Conservation (phyloP, 163 green algal species). For the Picocystis sp. region DNA sequence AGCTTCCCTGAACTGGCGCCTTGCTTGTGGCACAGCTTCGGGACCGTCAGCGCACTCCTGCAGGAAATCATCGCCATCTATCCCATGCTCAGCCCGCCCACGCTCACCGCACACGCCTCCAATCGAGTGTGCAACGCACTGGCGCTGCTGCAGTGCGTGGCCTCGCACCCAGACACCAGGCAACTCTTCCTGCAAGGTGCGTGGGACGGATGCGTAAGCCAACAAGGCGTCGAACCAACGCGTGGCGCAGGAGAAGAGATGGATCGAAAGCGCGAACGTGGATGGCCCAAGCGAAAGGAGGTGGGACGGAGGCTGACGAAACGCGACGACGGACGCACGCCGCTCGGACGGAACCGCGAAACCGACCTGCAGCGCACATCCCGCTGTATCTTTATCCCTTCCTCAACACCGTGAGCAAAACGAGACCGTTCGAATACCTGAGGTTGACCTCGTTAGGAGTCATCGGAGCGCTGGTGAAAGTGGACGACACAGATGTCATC, state of each 20-base stretch:
- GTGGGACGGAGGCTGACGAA: too few relatives aligned
- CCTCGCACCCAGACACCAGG: slow-evolving; percentile 66
- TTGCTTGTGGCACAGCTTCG: slow-evolving; percentile 92
- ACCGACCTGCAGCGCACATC: slow-evolving; percentile 72
- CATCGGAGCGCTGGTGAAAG: slow-evolving; percentile 94
- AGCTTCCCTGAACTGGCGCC: slow-evolving; percentile 66
- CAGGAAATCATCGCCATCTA: slow-evolving; percentile 98
- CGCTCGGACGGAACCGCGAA: too few relatives aligned
- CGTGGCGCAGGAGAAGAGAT: too few relatives aligned
- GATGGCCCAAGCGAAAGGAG: too few relatives aligned
- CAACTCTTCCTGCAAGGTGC: slow-evolving; percentile 84
- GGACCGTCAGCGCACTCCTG: slow-evolving; percentile 83
- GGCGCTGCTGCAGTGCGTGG: slow-evolving; percentile 88
- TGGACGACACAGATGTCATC: slow-evolving; percentile 74
- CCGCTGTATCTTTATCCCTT: slow-evolving; percentile 98
- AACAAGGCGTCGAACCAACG: too few relatives aligned
- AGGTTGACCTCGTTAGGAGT: slow-evolving; percentile 87
- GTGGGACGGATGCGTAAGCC: too few relatives aligned
- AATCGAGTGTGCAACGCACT: slow-evolving; percentile 98
- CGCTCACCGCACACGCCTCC: slow-evolving; percentile 79
- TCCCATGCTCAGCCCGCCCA: slow-evolving; percentile 76
- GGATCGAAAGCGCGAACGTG: too few relatives aligned
- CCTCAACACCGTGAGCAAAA: slow-evolving; percentile 93
- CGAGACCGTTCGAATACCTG: slow-evolving; percentile 95
- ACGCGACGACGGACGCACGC: too few relatives aligned